These are phyloP conservation scores for Biscogniauxia mediterranea DNA, from an alignment of 2,329 filamentous ascomycete genomes.

Conservation along the genomic window DNA sequence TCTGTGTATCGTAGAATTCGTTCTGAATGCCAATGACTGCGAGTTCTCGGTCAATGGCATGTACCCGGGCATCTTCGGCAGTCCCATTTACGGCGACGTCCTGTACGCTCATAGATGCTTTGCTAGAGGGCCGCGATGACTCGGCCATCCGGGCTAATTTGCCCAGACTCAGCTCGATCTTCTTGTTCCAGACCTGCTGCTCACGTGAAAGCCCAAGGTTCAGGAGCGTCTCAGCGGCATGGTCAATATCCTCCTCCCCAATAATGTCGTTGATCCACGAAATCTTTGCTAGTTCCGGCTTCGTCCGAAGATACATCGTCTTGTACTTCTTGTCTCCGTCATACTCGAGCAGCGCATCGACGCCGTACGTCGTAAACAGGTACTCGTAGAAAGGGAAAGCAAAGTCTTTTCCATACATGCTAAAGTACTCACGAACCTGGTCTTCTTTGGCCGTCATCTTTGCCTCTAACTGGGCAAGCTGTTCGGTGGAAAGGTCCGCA, in stretches of 20 bases:
- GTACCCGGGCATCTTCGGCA: constrained; percentile 35
- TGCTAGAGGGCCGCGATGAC: constrained; percentile 35
- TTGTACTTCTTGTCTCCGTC: constrained; percentile 68
- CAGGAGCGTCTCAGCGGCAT: constrained; percentile 70
- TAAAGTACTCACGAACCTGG: constrained; percentile 54
- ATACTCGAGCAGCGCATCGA: constrained; percentile 69
- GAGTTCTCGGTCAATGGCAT: constrained; percentile 61
- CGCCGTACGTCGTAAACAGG: constrained; percentile 65
- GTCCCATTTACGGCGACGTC: constrained; percentile 24
- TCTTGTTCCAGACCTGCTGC: constrained; percentile 85
- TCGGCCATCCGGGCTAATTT: constrained; percentile 77
- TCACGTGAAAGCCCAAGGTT: constrained; percentile 70
- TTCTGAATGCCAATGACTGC: constrained; percentile 78
- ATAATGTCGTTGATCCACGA: constrained; percentile 94
- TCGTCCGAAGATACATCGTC: constrained; percentile 74
- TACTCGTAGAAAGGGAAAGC: constrained; percentile 78
- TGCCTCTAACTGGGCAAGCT: constrained; percentile 39
- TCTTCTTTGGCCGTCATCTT: constrained; percentile 47
- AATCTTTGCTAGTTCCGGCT: constrained; percentile 70
- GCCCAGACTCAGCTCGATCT: constrained; percentile 84
- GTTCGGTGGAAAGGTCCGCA: constrained; percentile 35
- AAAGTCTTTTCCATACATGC: constrained; percentile 63
- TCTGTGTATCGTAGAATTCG: constrained; percentile 62
- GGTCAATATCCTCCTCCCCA: constrained; percentile 70
- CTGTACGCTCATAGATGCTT: constrained; percentile 29